phyloP scores from a whole-genome alignment of 2,329 filamentous ascomycete species.

The Stagonosporopsis vannaccii region DNA sequence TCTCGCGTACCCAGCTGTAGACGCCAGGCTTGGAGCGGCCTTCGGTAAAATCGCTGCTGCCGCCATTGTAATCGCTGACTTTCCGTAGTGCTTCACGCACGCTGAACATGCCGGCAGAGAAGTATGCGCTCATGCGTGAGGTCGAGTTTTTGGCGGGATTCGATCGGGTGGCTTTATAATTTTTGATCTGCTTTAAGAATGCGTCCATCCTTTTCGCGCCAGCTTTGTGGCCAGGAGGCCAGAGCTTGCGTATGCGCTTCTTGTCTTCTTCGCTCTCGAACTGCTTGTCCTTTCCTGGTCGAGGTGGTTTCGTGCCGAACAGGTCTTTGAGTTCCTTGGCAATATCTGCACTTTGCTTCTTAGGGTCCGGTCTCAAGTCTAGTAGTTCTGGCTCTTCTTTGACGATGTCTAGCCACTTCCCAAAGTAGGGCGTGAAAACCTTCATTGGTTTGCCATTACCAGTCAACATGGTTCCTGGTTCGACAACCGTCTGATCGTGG shows the following conservation, averaged over 20 bases:
- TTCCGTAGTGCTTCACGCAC: slow-evolving; percentile 56
- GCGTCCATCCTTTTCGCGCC: slow-evolving; percentile 51
- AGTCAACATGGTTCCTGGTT: slow-evolving; percentile 54
- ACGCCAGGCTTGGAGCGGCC: slow-evolving; percentile 48
- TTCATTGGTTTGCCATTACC: slow-evolving; percentile 57
- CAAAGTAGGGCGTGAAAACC: slow-evolving; percentile 61
- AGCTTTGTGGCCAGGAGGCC: slow-evolving; percentile 55
- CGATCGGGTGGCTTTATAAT: slow-evolving; percentile 53
- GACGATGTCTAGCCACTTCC: slow-evolving; percentile 55
- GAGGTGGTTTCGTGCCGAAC: slow-evolving; percentile 45
- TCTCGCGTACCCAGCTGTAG: slow-evolving; percentile 58
- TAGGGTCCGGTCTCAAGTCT: slow-evolving; percentile 52
- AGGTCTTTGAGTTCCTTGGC: slow-evolving; percentile 41
- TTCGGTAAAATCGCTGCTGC: slow-evolving; percentile 54
- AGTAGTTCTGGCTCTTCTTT: slow-evolving; percentile 54
- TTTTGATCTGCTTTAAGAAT: slow-evolving; percentile 53
- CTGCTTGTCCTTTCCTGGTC: slow-evolving; percentile 51
- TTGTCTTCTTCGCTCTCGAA: slow-evolving; percentile 50
- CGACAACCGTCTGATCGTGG: slow-evolving; percentile 60
- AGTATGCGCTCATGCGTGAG: slow-evolving; percentile 54
- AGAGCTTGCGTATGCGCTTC: slow-evolving; percentile 52
- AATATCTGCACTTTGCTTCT: slow-evolving; percentile 45
- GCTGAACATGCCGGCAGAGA: slow-evolving; percentile 55
- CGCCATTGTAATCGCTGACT: slow-evolving; percentile 52
- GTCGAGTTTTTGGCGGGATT: slow-evolving; percentile 54